Evolutionary conservation across 2,329 filamentous ascomycete genomes (phyloP).

Genomic region (Colletotrichum lentis): DNA sequence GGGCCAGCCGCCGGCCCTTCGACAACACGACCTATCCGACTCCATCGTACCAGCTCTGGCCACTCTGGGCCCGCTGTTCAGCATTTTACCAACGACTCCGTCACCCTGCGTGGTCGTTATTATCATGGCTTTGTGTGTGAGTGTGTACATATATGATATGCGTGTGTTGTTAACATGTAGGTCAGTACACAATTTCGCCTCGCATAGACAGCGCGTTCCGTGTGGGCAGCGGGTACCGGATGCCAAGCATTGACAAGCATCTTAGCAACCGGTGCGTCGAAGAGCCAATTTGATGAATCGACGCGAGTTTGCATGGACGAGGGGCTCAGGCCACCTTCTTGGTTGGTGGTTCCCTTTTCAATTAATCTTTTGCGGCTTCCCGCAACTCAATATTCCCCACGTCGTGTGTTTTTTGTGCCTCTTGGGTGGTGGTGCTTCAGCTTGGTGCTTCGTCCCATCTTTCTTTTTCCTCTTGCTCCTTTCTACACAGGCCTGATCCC

Average conservation of each 20-base stretch:
- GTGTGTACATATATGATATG: too few species aligned
- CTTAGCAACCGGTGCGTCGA: slow-evolving; percentile 10
- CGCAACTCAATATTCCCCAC: slow-evolving; percentile 4
- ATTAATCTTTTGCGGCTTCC: slow-evolving; percentile 10
- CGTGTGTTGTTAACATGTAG: too few species aligned
- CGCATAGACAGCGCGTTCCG: neutral
- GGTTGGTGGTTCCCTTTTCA: slow-evolving; percentile 13
- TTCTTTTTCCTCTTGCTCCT: slow-evolving; percentile 21
- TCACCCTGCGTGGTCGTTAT: neutral
- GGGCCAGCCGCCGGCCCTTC: neutral
- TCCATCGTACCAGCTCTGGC: slow-evolving; percentile 35
- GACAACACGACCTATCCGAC: neutral
- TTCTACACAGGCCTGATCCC: neutral
- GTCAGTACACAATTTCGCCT: neutral
- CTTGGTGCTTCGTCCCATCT: slow-evolving; percentile 24
- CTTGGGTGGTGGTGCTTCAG: neutral
- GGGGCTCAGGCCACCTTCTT: neutral
- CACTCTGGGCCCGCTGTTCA: neutral
- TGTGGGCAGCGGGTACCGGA: neutral
- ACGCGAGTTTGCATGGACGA: slow-evolving; percentile 4
- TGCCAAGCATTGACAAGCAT: slow-evolving; percentile 18
- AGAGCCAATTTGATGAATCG: slow-evolving; percentile 9
- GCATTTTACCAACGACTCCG: neutral
- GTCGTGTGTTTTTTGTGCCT: slow-evolving; percentile 9
- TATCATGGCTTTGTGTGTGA: too few species aligned